A percentile compares a stretch with the other conserved stretches of the same genome.
phyloP scores from a whole-genome alignment of 768 basidiomycete genomes.

The Kwoniella heveanensis region DNA sequence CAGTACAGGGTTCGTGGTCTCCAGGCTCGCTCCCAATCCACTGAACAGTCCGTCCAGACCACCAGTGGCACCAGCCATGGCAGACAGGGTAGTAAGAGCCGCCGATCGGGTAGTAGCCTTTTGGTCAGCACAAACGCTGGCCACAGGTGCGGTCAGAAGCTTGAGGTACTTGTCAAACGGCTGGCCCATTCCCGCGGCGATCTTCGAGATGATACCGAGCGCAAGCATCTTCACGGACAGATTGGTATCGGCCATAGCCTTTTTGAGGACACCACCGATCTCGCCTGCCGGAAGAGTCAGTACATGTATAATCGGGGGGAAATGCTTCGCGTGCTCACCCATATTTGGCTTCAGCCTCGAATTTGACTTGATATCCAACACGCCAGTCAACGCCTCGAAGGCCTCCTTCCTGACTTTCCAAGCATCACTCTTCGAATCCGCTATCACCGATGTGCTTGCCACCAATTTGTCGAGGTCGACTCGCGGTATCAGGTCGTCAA shows the following conservation, averaged over 20 bases:
- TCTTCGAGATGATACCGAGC: slow-evolving; percentile 82
- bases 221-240: slow-evolving; percentile 88
- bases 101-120: slow-evolving; percentile 81
- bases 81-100: slow-evolving; percentile 74
- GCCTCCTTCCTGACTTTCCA: slow-evolving; percentile 98
- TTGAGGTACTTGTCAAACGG: slow-evolving; percentile 88
- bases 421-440: slow-evolving; percentile 84
- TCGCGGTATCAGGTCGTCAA: slow-evolving; percentile 93
- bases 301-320: not conserved
- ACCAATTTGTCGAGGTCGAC: slow-evolving; percentile 87
- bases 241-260: slow-evolving; percentile 86
- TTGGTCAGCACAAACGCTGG: slow-evolving; percentile 85
- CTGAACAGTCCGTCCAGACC: slow-evolving; percentile 78
- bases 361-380: slow-evolving; percentile 86
- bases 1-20: slow-evolving; percentile 79
- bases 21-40: slow-evolving; percentile 76
- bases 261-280: slow-evolving; percentile 83
- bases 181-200: slow-evolving; percentile 92
- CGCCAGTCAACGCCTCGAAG: slow-evolving; percentile 75
- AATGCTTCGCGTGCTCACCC: slow-evolving; percentile 61
- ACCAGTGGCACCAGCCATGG: slow-evolving; percentile 81
- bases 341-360: slow-evolving; percentile 87
- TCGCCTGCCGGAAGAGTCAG: slow-evolving; percentile 65
- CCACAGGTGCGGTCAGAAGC: slow-evolving; percentile 73
- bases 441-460: slow-evolving; percentile 76